Evolutionary conservation across 257 asterid genomes (phyloP), one percentile per base, ranked within the genome.

Genomic region (Plantago major): DNA sequence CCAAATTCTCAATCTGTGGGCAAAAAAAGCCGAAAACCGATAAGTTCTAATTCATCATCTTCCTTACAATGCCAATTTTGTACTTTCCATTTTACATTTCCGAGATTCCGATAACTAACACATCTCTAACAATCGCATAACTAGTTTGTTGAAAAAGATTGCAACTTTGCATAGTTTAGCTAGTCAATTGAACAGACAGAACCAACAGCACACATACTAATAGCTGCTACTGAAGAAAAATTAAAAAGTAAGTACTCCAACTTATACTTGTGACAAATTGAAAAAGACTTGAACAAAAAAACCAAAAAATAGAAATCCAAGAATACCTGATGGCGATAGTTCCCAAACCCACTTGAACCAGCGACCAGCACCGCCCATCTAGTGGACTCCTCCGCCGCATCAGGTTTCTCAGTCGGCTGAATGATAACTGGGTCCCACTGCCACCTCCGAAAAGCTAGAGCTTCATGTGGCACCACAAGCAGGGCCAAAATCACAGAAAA

Each of bases 351-450:
- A 11, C 70, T 82, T 0, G 98, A 92, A 44, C 98, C 98, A 0
- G 98, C 98, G 9, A 92, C 93, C 55, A 92, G 93, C 72, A 92
- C 85, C 64, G 97, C 98, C 98, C 98, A 92, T 42, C 73, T 73
- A 6, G 95, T 85, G 37, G 75, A 79, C 13, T 67, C 58, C 42
- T 72, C 74, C 64, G 56, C 81, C 61, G 58, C 42, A 13, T 58
- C 80, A 16, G 60, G 62, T 59, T 61, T 72, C 9, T 77, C 87
- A 55, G 68, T 71, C 0, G 97, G 95, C 74, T 75, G 78, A 68
- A 85, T 84, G 66, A 86, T 86, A 3, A 88, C 67, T 0, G 95
- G 90, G 37, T 84, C 95, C 98, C 96, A 83, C 5, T 33, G 42
- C 55, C 38, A 46, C 76, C 57, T 60, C 64, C 84, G 14, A 30